phyloP scores from a whole-genome alignment of 2,329 filamentous ascomycete species.

The Lecanosticta acicola region DNA sequence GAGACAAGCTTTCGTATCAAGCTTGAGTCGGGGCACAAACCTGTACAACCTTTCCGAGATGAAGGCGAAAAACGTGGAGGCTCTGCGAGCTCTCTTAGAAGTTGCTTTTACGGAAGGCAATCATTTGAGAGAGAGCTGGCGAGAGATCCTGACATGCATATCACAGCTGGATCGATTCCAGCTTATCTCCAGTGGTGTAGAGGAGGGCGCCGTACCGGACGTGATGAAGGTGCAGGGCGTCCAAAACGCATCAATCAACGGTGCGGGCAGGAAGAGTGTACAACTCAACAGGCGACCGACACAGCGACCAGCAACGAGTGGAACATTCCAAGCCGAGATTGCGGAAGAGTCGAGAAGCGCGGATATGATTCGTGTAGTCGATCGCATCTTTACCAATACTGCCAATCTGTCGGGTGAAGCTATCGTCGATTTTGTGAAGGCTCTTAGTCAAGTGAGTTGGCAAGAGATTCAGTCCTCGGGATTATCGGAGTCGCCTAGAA shows the following conservation, averaged over 20 bases:
- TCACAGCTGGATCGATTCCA: slow-evolving; percentile 94
- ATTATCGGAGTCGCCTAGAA: slow-evolving; percentile 88
- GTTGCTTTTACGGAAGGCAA: slow-evolving; percentile 92
- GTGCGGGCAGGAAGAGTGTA: slow-evolving; percentile 36
- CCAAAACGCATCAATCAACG: slow-evolving; percentile 14
- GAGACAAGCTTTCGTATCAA: slow-evolving; percentile 88
- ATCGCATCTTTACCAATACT: slow-evolving; percentile 94
- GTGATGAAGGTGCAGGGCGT: slow-evolving; percentile 63
- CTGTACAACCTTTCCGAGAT: slow-evolving; percentile 94
- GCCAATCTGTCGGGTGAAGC: slow-evolving; percentile 88
- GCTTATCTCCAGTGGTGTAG: slow-evolving; percentile 87
- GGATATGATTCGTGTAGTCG: slow-evolving; percentile 86
- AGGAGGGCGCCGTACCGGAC: slow-evolving; percentile 87
- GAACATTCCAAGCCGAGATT: slow-evolving; percentile 64
- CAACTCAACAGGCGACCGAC: slow-evolving; percentile 53
- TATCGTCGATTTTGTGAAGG: slow-evolving; percentile 90
- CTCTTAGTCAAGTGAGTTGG: slow-evolving; percentile 94
- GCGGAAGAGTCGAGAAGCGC: slow-evolving; percentile 88
- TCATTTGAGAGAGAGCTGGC: slow-evolving; percentile 82
- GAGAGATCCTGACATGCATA: slow-evolving; percentile 89
- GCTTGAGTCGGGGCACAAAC: slow-evolving; percentile 88
- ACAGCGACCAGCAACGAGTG: slow-evolving; percentile 37
- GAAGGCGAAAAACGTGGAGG: slow-evolving; percentile 92
- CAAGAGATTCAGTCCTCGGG: slow-evolving; percentile 98
- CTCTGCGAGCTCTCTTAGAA: slow-evolving; percentile 83